Evolutionary conservation across 139 green algal species (phyloP).

Genomic region (Closterium sp.): DNA sequence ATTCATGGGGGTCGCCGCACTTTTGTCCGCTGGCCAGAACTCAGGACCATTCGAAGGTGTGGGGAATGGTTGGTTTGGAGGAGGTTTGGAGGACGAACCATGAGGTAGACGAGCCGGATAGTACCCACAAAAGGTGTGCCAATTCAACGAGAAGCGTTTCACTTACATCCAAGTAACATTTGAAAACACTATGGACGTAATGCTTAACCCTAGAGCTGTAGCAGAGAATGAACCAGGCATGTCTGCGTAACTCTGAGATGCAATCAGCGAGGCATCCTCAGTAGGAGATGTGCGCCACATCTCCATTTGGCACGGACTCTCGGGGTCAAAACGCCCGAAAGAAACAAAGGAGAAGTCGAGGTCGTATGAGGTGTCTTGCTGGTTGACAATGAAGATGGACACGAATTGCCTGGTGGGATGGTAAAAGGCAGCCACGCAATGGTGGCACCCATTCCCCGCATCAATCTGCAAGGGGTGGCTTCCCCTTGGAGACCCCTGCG

Average conservation of each 20-base stretch:
- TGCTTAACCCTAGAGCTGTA: neutral
- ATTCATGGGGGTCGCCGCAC: too few relatives aligned
- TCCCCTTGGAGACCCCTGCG: neutral
- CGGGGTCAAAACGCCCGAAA: neutral
- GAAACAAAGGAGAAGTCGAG: neutral
- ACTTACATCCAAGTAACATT: neutral
- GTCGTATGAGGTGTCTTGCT: neutral
- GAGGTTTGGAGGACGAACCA: too few relatives aligned
- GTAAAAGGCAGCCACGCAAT: neutral
- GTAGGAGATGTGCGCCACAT: neutral
- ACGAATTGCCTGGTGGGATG: neutral
- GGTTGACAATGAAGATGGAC: neutral
- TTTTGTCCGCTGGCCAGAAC: too few relatives aligned
- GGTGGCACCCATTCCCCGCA: neutral
- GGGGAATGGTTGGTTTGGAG: too few relatives aligned
- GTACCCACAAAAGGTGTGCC: too few relatives aligned
- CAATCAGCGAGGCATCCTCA: neutral
- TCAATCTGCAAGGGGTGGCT: neutral
- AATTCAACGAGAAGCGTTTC: too few relatives aligned
- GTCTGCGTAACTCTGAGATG: neutral
- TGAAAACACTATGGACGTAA: neutral
- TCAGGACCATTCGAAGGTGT: too few relatives aligned
- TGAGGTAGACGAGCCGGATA: too few relatives aligned
- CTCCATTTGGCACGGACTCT: neutral
- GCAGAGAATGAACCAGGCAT: neutral